phyloP scores from a whole-genome alignment of 192 early-diverging fungal species.

The Linnemannia elongata region DNA sequence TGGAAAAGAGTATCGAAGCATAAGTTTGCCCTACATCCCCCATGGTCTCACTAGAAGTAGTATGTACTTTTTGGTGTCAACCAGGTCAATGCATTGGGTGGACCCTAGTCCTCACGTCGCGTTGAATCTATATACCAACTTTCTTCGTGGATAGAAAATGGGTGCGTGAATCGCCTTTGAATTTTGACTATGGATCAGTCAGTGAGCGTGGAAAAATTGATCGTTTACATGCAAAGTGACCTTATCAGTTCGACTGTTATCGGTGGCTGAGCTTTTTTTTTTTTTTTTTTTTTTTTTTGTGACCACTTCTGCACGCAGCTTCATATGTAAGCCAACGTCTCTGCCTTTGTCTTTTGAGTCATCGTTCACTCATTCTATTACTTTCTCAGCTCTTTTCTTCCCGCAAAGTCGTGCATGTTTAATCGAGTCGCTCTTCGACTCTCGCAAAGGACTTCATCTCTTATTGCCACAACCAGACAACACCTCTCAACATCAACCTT shows the following conservation, averaged over 20 bases:
- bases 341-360: background rate
- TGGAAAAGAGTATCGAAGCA: background rate
- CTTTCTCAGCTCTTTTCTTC: background rate
- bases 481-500: background rate
- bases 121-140: no score
- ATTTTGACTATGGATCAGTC: no score
- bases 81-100: no score
- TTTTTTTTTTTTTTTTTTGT: slow-evolving; percentile 16
- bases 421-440: slow-evolving; percentile 22
- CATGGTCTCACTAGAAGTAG: background rate
- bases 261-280: background rate
- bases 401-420: slow-evolving; percentile 24
- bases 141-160: no score
- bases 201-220: no score
- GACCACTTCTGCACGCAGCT: background rate
- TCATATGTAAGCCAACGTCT: background rate
- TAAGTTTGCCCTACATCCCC: background rate
- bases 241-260: background rate
- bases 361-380: background rate
- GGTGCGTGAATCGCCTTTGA: no score
- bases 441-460: slow-evolving; percentile 8
- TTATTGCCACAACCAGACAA: background rate
- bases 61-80: no score
- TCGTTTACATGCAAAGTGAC: no score
- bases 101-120: no score